phyloP scores from a whole-genome alignment of 176 grass and related monocot genomes.

The Eleusine indica region DNA sequence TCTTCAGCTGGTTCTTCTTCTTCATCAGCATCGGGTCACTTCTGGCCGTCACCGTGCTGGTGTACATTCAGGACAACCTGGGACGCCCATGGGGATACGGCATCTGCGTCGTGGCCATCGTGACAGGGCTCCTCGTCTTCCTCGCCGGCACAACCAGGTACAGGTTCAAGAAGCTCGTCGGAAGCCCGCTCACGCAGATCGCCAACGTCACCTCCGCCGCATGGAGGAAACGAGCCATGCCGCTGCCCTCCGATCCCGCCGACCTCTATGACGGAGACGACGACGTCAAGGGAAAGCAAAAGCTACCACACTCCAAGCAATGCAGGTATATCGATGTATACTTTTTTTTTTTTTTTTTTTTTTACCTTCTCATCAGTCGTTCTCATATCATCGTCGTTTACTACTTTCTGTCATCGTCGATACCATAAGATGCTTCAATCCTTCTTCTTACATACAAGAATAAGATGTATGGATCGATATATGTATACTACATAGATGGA shows the following conservation, averaged over 20 bases:
- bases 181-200: conserved; percentile 90
- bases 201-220: conserved; percentile 63
- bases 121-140: conserved; percentile 60
- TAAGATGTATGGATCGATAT: too few relatives aligned
- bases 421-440: too few relatives aligned
- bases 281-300: conserved; percentile 11
- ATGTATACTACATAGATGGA: too few relatives aligned
- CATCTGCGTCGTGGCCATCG: conserved; percentile 61
- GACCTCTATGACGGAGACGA: conserved; percentile 66
- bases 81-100: conserved; percentile 77
- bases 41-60: conserved; percentile 79
- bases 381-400: too few relatives aligned
- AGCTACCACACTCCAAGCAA: conserved; percentile 46
- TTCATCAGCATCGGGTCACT: conserved; percentile 93
- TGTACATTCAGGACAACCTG: conserved; percentile 90
- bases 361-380: too few relatives aligned
- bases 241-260: conserved; percentile 55
- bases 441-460: too few relatives aligned
- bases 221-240: conserved; percentile 62
- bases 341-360: too few relatives aligned
- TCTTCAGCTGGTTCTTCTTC: conserved; percentile 99
- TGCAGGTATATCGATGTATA: conserved; percentile 32
- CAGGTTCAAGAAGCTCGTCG: conserved; percentile 78
- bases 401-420: too few relatives aligned
- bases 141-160: conserved; percentile 69